These are phyloP conservation scores for Exophiala aquamarina DNA, from an alignment of 2,329 filamentous ascomycete species.

Conservation along the genomic window DNA sequence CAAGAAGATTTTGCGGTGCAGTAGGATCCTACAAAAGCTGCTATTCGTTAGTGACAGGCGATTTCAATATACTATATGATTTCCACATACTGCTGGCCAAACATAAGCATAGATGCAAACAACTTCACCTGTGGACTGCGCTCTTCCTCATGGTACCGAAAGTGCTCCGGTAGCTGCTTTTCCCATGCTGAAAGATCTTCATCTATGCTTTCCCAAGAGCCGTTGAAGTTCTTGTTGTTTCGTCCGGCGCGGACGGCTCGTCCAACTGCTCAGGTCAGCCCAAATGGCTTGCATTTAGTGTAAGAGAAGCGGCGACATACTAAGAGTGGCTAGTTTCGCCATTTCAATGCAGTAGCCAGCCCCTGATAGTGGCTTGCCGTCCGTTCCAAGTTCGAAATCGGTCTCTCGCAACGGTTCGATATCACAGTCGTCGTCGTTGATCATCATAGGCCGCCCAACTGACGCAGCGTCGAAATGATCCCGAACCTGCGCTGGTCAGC, in stretches of 20 bases:
- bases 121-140: constrained; percentile 9
- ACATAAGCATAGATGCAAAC: constrained; percentile 15
- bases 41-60: constrained; percentile 8
- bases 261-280: constrained; percentile 12
- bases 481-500: constrained; percentile 12
- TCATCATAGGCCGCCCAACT: constrained; percentile 29
- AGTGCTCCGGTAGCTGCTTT: constrained; percentile 14
- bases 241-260: constrained; percentile 13
- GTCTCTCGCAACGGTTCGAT: constrained; percentile 23
- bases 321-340: constrained; percentile 14
- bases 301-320: constrained; percentile 8
- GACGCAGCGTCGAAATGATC: constrained; percentile 22
- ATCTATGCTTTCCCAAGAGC: constrained; percentile 9
- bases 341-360: constrained; percentile 13
- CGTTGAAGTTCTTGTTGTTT: constrained; percentile 1
- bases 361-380: constrained; percentile 8
- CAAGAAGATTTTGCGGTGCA: constrained; percentile 15
- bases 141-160: constrained; percentile 13
- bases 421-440: constrained; percentile 30
- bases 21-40: constrained; percentile 14
- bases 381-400: constrained; percentile 22
- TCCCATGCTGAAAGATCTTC: constrained; percentile 15
- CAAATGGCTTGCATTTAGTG: not conserved
- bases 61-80: not conserved
- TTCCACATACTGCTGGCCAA: constrained; percentile 15